Evolutionary conservation across 225 moss, liverwort and hornwort genomes (phyloP), one percentile per base, ranked within the genome.

Genomic region (Polytrichum formosum): DNA sequence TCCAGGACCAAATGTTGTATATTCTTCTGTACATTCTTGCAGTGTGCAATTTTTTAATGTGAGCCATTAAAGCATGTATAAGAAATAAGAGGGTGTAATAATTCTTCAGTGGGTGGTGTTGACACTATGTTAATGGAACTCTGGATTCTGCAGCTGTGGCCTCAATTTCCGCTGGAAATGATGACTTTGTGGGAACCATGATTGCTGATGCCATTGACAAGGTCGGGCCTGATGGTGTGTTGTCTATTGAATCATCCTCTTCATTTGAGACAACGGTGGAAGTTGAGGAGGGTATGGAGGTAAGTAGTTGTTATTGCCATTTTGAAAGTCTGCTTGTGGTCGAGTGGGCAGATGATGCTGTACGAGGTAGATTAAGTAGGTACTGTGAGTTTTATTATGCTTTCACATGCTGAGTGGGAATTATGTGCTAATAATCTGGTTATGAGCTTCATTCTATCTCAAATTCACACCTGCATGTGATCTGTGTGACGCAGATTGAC

Each of bases 201-300:
- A 97, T 97, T 63, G 96, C 96, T 22, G 96, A 97, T 73, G 94
- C 96, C 67, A 90, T 97, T 21, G 96, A 97, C 82, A 97, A 97
- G 79, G 96, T 97, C 31, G 96, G 94, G 19, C 93, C 94, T 0
- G 96, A 97, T 70, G 96, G 96, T 61, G 96, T 97, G 21, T 55
- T 97, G 70, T 97, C 96, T 1, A 97, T 97, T 66, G 96, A 97
- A 72, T 97, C 94, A 0, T 97, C 96, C 18, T 97, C 96, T 35
- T 97, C 96, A 21, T 97, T 91, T 70, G 92, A 97, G 81, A 97
- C 94, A 1, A 97, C 93, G 0, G 95, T 95, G 7, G 83, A 86
- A 17, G 95, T 95, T 69, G 96, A 97, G 81, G 96, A 97, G 92
- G 96, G 96, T 17, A 97, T 97, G 96, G 96, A 97, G 92, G 95